Percentiles rank a stretch among this genome's conserved stretches.
phyloP scores from a whole-genome alignment of 1,284 basidiomycete species.

The Anthracocystis setariae region DNA sequence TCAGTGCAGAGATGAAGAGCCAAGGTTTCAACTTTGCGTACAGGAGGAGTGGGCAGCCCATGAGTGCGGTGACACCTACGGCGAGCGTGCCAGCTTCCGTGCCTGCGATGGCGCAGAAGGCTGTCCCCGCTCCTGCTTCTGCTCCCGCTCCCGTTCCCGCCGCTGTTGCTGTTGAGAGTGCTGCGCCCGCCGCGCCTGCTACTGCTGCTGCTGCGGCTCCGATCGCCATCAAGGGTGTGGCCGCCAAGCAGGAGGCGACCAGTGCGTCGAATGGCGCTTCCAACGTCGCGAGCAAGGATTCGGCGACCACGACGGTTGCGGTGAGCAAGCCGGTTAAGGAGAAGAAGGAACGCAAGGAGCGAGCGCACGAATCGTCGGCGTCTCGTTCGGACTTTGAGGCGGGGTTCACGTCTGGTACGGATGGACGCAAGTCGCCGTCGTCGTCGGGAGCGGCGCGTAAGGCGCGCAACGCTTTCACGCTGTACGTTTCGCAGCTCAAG shows the following conservation, averaged over 20 bases:
- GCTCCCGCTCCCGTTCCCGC: too few species aligned
- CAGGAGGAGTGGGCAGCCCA: conserved; percentile 72
- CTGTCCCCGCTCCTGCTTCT: conserved; percentile 2
- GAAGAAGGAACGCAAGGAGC: conserved; percentile 41
- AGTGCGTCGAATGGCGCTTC: background rate
- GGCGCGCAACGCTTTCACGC: conserved; percentile 38
- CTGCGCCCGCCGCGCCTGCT: conserved; percentile 4
- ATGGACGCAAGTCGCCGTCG: conserved; percentile 35
- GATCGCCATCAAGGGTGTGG: background rate
- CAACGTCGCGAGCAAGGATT: background rate
- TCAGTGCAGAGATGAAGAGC: conserved; percentile 89
- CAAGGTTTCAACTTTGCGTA: conserved; percentile 97
- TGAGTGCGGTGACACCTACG: conserved; percentile 38
- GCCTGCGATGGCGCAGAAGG: conserved; percentile 8
- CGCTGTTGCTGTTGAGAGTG: background rate
- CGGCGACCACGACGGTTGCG: conserved; percentile 8
- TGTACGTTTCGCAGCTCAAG: conserved; percentile 56
- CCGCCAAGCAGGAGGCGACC: background rate
- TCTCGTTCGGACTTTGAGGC: conserved; percentile 44
- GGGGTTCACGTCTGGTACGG: conserved; percentile 39
- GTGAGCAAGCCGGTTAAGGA: conserved; percentile 32
- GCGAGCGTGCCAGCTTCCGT: conserved; percentile 10
- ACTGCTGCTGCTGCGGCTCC: conserved; percentile 4
- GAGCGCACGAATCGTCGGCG: conserved; percentile 41
- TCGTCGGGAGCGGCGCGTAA: conserved; percentile 18